These are phyloP conservation scores for Lecanicillium sp. DNA, from an alignment of 2,329 filamentous ascomycete genomes.

Conservation along the genomic window DNA sequence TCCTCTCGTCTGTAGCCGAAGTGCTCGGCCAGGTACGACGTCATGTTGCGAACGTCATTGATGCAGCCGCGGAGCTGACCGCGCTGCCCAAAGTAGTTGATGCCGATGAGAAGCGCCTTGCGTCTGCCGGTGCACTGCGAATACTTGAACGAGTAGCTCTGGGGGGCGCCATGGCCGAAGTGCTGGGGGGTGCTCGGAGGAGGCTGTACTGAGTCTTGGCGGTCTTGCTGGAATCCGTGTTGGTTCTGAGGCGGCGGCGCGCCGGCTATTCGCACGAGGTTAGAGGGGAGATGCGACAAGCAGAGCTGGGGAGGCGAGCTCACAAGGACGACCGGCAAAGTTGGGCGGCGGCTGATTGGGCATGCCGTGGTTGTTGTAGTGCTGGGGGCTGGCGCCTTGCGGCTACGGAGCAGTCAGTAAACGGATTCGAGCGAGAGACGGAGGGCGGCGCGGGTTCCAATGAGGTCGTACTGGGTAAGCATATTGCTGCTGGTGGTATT, in stretches of 20 bases:
- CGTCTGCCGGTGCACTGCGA: conserved; percentile 82
- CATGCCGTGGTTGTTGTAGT: conserved; percentile 26
- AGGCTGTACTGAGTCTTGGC: conserved; percentile 54
- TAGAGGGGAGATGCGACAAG: neutral
- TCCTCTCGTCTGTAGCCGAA: conserved; percentile 93
- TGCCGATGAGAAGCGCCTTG: conserved; percentile 87
- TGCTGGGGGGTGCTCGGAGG: conserved; percentile 62
- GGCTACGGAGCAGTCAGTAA: conserved; percentile 23
- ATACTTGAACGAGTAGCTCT: conserved; percentile 80
- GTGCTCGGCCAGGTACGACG: conserved; percentile 76
- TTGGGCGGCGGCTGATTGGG: conserved; percentile 28
- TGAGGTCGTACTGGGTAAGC: conserved; percentile 32
- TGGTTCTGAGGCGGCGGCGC: conserved; percentile 1
- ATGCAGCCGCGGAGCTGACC: conserved; percentile 90
- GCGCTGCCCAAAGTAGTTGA: conserved; percentile 93
- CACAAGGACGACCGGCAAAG: conserved; percentile 46
- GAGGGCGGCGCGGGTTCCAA: too few relatives aligned
- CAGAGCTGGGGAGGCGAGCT: conserved; percentile 17
- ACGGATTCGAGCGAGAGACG: neutral
- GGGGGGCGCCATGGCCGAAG: conserved; percentile 76
- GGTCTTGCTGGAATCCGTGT: conserved; percentile 4
- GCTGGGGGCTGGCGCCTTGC: conserved; percentile 29
- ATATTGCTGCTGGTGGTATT: conserved; percentile 44
- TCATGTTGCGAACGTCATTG: conserved; percentile 98
- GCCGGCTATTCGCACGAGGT: neutral